These are phyloP conservation scores for Cordyceps tenuipes DNA, from an alignment of 2,329 filamentous ascomycete genomes.

Conservation along the genomic window DNA sequence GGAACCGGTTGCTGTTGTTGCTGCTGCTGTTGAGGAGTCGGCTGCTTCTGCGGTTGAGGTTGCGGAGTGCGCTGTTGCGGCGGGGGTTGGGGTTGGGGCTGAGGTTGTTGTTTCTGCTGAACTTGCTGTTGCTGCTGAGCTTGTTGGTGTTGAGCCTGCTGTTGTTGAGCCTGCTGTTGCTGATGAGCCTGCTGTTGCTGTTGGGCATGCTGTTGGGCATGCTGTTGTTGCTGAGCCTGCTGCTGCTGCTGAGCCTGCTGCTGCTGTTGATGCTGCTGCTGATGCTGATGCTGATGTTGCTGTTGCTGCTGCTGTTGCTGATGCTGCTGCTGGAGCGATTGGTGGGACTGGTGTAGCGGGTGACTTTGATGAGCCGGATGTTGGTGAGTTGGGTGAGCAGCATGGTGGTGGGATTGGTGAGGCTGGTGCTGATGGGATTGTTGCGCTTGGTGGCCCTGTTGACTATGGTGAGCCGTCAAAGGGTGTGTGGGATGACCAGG, in stretches of 20 bases:
- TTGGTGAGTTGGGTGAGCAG: constrained; percentile 18
- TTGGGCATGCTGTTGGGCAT: constrained; percentile 24
- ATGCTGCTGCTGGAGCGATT: constrained; percentile 20
- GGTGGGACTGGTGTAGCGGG: constrained; percentile 19
- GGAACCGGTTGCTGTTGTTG: constrained; percentile 21
- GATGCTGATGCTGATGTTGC: constrained; percentile 23
- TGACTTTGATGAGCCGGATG: constrained; percentile 20
- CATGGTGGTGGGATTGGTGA: constrained; percentile 14
- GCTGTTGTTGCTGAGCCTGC: constrained; percentile 23
- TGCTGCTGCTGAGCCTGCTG: constrained; percentile 21
- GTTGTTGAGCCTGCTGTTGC: constrained; percentile 25
- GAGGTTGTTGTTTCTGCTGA: constrained; percentile 21
- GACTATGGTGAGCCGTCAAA: constrained; percentile 11
- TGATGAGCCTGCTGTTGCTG: constrained; percentile 23
- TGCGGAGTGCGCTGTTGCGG: constrained; percentile 10
- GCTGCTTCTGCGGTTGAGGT: constrained; percentile 19
- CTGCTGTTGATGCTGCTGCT: constrained; percentile 20
- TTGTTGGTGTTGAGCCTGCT: constrained; percentile 20
- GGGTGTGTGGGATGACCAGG: constrained; percentile 13
- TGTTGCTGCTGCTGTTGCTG: constrained; percentile 27
- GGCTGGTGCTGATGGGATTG: constrained; percentile 18
- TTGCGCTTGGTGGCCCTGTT: constrained; percentile 18
- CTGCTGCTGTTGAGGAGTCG: constrained; percentile 19
- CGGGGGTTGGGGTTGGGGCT: constrained; percentile 21
- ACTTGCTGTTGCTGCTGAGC: constrained; percentile 25